Conservation (phyloP, 2,329 filamentous ascomycete species). For the Paecilomyces formosus region DNA sequence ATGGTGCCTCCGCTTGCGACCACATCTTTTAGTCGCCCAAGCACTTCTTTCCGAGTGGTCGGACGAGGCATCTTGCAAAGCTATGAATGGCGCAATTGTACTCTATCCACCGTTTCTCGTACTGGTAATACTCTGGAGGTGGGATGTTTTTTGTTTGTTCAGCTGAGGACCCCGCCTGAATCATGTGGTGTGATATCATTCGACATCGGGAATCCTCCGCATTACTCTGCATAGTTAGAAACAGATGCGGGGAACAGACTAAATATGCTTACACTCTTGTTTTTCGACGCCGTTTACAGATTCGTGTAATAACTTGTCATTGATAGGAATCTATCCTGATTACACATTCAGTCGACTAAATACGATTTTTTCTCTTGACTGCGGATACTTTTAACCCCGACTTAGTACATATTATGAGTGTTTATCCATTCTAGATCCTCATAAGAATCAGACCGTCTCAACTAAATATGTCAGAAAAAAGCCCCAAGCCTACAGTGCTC, state of each 20-base stretch:
- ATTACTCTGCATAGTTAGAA: neutral
- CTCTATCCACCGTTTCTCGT: neutral
- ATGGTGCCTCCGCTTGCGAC: constrained; percentile 52
- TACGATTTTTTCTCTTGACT: neutral
- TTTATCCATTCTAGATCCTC: neutral
- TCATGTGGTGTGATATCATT: neutral
- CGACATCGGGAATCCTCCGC: neutral
- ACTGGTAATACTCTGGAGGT: neutral
- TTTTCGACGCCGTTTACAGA: neutral
- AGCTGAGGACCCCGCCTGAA: neutral
- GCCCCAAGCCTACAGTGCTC: constrained; percentile 14
- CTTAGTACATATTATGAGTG: too few relatives aligned
- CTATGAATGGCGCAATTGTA: neutral
- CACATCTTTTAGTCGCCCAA: constrained; percentile 47
- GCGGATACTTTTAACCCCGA: too few relatives aligned
- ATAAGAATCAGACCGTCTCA: neutral
- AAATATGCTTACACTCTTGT: neutral
- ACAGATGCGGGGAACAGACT: neutral
- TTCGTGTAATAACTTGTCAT: neutral
- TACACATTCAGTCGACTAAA: neutral
- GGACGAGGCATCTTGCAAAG: constrained; percentile 46
- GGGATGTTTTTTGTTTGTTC: neutral
- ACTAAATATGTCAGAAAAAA: neutral
- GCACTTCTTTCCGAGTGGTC: constrained; percentile 49
- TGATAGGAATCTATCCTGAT: neutral